Evolutionary conservation across 768 basidiomycete species (phyloP), one percentile per base, ranked within the genome.

Genomic region (Russula ochroleuca): DNA sequence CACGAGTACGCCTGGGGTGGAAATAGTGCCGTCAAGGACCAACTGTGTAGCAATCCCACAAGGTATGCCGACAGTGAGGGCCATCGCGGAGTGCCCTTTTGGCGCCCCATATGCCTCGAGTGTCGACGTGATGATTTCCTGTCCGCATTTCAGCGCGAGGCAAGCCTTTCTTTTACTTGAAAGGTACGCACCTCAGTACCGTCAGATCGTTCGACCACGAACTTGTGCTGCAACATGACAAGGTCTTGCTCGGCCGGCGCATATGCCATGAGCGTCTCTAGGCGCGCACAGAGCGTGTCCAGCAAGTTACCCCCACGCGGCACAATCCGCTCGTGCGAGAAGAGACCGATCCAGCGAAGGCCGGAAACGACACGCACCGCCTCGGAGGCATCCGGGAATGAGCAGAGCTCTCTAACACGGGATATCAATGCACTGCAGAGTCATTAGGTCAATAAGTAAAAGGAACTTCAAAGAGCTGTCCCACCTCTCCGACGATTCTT

Each of bases 141-240:
- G 64, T 57, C 37, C 58, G 14, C 57, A 33, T 21, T 57, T 33
- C 47, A 48, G 49, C 31, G 14, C 6, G 28, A 17, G 37, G 13
- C 1, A 40, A 41, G 19, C 58, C 37, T 40, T 47, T 21, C 25
- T 31, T 31, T 11, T 11, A 11, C 40, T 11, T 9, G 15, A 10
- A 21, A 35, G 21, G 40, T 51, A 69, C 82, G 57, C 64, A 86
- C 88, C 76, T 82, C 78, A 53, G 76, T 81, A 52, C 96, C 94
- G 71, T 98, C 92, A 38, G 83, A 80, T 83, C 89, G 90, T 73
- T 94, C 87, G 41, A 98, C 87, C 69, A 92, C 77, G 73, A 99
- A 98, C 79, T 95, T 96, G 83, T 99, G 96, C 77, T 98, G 96
- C 59, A 99, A 85, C 87, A 98, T 92, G 64, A 99, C 92, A 65